Evolutionary conservation across 1,139 yeast genomes (phyloP).

Genomic region (Starmera stellimalicola): DNA sequence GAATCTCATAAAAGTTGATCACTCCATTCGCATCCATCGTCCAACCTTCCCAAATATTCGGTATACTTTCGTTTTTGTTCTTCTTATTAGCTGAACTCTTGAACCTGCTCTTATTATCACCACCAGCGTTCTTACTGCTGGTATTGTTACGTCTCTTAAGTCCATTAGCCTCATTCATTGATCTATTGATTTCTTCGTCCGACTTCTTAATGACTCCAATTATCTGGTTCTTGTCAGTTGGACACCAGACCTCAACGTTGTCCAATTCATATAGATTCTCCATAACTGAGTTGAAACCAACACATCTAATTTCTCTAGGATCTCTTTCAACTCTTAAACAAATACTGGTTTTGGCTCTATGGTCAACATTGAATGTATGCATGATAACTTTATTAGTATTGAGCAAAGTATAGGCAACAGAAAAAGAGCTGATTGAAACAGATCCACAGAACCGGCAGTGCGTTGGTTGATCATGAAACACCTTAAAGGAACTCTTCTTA

Average conservation of each 20-base stretch:
- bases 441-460: slow-evolving; percentile 91
- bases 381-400: slow-evolving; percentile 51
- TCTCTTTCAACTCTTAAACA: slow-evolving; percentile 89
- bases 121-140: neutral
- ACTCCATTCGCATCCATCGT: slow-evolving; percentile 60
- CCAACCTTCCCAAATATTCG: slow-evolving; percentile 70
- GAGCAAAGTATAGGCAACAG: slow-evolving; percentile 59
- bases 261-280: slow-evolving; percentile 65
- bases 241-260: slow-evolving; percentile 66
- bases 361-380: slow-evolving; percentile 67
- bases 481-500: slow-evolving; percentile 50
- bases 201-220: slow-evolving; percentile 56
- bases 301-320: slow-evolving; percentile 81
- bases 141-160: slow-evolving; percentile 14
- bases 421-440: slow-evolving; percentile 65
- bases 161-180: slow-evolving; percentile 7
- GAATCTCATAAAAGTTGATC: slow-evolving; percentile 50
- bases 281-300: slow-evolving; percentile 68
- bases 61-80: slow-evolving; percentile 14
- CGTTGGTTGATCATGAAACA: slow-evolving; percentile 75
- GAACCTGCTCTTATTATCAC: neutral
- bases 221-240: slow-evolving; percentile 67
- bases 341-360: slow-evolving; percentile 68
- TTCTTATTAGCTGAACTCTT: slow-evolving; percentile 2
- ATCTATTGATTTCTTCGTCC: slow-evolving; percentile 18